Evolutionary conservation across 2,329 filamentous ascomycete genomes (phyloP).

Genomic region (Penicillium sp.): DNA sequence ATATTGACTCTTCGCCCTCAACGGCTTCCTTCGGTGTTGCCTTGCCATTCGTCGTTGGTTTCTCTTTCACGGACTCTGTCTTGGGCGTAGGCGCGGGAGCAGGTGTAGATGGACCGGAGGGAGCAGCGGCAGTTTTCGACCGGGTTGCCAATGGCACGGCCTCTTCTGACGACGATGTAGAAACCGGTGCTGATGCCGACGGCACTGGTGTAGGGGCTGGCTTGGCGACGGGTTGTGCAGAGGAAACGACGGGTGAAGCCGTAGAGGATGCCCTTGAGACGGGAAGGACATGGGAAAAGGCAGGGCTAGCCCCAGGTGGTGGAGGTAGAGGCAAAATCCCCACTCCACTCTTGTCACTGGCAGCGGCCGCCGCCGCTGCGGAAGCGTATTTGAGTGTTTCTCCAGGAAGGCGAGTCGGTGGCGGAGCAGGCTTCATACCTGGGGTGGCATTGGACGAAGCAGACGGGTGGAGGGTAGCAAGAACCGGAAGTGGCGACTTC

Average conservation of each 20-base stretch:
- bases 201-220: constrained; percentile 30
- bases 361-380: constrained; percentile 88
- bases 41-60: constrained; percentile 54
- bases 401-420: constrained; percentile 80
- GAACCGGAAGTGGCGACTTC: constrained; percentile 89
- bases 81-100: constrained; percentile 50
- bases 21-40: constrained; percentile 45
- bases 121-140: constrained; percentile 54
- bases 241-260: constrained; percentile 55
- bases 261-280: constrained; percentile 58
- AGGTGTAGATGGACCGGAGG: constrained; percentile 46
- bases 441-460: constrained; percentile 50
- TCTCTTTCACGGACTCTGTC: constrained; percentile 47
- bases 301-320: constrained; percentile 66
- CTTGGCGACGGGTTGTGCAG: constrained; percentile 52
- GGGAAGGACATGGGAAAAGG: constrained; percentile 54
- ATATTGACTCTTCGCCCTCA: constrained; percentile 78
- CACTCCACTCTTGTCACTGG: constrained; percentile 82
- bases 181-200: constrained; percentile 24
- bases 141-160: constrained; percentile 31
- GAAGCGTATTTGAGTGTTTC: constrained; percentile 97
- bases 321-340: constrained; percentile 93
- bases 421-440: constrained; percentile 88
- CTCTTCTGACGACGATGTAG: constrained; percentile 42
- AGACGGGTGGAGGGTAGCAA: constrained; percentile 80